Percentiles rank a stretch among this genome's conserved stretches.
These are phyloP conservation scores for Solanum hybrid DNA, from an alignment of 305 asterid species.

Conservation along the genomic window DNA sequence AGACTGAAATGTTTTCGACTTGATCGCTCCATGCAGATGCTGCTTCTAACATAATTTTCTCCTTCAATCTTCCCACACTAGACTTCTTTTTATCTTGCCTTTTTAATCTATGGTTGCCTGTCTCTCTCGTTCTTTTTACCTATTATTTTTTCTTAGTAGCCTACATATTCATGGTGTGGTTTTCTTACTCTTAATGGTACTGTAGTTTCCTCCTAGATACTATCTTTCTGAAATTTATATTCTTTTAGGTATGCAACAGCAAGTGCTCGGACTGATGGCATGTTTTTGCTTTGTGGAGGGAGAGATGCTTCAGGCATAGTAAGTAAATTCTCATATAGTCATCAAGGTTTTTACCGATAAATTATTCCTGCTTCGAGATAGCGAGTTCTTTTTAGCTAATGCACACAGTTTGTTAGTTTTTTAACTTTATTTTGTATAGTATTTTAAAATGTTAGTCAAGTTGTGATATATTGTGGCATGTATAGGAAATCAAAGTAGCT, in stretches of 20 bases:
- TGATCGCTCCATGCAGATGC: background rate
- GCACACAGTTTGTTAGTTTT: background rate
- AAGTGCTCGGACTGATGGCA: conserved; percentile 98
- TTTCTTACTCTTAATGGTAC: background rate
- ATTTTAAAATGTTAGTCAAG: background rate
- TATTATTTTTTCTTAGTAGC: background rate
- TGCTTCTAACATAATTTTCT: background rate
- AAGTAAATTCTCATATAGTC: conserved; percentile 23
- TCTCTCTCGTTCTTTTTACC: background rate
- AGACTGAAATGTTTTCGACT: background rate
- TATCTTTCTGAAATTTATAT: background rate
- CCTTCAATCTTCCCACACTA: background rate
- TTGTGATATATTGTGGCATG: background rate
- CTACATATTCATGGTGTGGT: background rate
- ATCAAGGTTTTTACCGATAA: background rate
- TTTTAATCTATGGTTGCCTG: background rate
- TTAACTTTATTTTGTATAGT: background rate
- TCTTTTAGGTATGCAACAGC: conserved; percentile 94
- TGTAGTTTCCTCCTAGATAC: background rate
- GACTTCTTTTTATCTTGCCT: background rate
- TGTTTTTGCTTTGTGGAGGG: conserved; percentile 99
- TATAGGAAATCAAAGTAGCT: background rate
- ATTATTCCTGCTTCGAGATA: background rate
- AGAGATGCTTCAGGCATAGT: conserved; percentile 94
- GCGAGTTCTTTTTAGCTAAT: background rate